Evolutionary conservation across 140 eudicot species (phyloP).

Genomic region (Senecio squalidus): DNA sequence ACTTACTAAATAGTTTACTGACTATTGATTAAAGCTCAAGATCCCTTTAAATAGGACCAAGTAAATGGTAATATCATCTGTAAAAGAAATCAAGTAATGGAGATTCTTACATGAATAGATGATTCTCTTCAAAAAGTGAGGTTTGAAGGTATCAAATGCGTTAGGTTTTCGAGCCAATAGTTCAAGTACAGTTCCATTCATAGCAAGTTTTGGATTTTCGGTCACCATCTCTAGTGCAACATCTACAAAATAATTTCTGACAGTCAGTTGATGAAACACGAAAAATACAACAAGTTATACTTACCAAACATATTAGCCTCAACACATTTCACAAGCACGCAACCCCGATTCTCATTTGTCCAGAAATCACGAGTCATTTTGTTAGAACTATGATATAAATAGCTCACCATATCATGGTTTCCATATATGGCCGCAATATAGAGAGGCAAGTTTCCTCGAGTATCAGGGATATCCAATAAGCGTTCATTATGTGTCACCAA

Average conservation of each 20-base stretch:
- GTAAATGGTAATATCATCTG: neutral
- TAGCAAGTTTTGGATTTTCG: neutral
- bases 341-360: neutral
- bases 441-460: conserved; percentile 20
- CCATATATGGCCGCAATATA: conserved; percentile 34
- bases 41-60: neutral
- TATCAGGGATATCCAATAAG: conserved; percentile 10
- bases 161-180: neutral
- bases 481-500: conserved; percentile 21
- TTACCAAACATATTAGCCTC: conserved; percentile 8
- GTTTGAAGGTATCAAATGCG: neutral
- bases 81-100: neutral
- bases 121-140: neutral
- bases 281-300: neutral
- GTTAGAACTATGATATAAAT: conserved; percentile 11
- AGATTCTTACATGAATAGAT: neutral
- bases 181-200: neutral
- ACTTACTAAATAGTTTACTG: neutral
- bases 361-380: conserved; percentile 10
- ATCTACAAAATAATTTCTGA: neutral
- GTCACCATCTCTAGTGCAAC: neutral
- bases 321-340: conserved; percentile 3
- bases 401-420: conserved; percentile 21
- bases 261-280: neutral
- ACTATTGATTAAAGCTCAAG: neutral